Percentiles rank a stretch among this genome's conserved stretches.
These are phyloP conservation scores for Arabis hirsuta DNA, from an alignment of 345 rosid genomes.

Conservation along the genomic window DNA sequence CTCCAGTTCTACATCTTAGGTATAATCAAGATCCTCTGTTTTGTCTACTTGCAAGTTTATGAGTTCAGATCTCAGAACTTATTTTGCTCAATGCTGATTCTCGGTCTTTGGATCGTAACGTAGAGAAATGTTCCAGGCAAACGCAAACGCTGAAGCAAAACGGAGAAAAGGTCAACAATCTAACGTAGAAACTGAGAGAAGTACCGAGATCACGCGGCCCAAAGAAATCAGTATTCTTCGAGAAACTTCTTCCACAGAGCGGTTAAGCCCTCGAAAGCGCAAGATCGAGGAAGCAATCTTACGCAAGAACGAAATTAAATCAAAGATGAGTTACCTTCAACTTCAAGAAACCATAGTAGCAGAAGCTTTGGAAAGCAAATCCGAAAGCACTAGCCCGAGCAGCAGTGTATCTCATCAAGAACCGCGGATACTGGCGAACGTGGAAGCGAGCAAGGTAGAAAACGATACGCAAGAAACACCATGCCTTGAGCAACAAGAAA, in stretches of 20 bases:
- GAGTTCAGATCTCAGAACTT: background rate
- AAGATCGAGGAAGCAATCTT: conserved; percentile 24
- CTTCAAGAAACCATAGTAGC: conserved; percentile 33
- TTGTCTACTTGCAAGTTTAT: background rate
- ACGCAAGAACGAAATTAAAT: conserved; percentile 1
- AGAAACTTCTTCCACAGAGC: conserved; percentile 14
- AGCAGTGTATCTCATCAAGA: conserved; percentile 13
- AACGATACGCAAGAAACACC: background rate
- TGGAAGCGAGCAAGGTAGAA: background rate
- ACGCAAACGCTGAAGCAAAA: conserved; percentile 15
- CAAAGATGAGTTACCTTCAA: conserved; percentile 29
- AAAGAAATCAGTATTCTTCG: conserved; percentile 13
- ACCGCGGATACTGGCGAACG: background rate
- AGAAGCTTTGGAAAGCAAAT: conserved; percentile 23
- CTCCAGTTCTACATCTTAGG: conserved; percentile 50
- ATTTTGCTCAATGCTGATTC: background rate
- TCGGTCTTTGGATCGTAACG: background rate
- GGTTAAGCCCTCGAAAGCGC: background rate
- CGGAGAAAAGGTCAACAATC: conserved; percentile 13
- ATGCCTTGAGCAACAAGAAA: conserved; percentile 32
- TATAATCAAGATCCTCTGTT: conserved; percentile 23
- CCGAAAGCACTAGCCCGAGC: background rate
- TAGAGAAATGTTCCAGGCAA: conserved; percentile 25
- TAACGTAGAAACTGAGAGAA: background rate
- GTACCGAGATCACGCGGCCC: background rate